phyloP scores from a whole-genome alignment of 2,329 filamentous ascomycete genomes.

The Colletotrichum lentis region DNA sequence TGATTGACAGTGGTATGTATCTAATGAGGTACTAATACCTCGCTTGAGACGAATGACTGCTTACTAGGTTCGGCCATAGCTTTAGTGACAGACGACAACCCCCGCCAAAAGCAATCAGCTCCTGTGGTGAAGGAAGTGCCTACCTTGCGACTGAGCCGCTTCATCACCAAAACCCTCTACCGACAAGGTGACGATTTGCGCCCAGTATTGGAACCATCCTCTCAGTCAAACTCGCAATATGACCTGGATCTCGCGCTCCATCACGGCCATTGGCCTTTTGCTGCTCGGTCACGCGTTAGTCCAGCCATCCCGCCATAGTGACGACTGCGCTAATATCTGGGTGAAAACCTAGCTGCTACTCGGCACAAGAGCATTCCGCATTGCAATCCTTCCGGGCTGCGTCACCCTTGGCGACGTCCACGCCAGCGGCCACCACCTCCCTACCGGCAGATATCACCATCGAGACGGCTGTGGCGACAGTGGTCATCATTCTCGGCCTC shows the following conservation, averaged over 20 bases:
- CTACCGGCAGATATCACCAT: constrained; percentile 87
- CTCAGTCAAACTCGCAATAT: constrained; percentile 54
- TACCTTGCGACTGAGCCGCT: neutral
- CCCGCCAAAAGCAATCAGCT: neutral
- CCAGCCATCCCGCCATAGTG: neutral
- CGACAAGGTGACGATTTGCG: neutral
- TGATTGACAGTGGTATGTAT: no score
- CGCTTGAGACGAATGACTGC: no score
- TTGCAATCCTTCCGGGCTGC: constrained; percentile 68
- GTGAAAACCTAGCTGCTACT: constrained; percentile 78
- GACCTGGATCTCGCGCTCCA: constrained; percentile 74
- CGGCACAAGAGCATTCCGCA: constrained; percentile 88
- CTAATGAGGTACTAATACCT: fast-evolving
- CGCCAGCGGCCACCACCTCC: constrained; percentile 56
- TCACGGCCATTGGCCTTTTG: constrained; percentile 78
- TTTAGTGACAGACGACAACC: neutral
- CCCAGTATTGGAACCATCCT: neutral
- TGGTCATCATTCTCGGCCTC: constrained; percentile 83
- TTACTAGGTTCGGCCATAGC: no score
- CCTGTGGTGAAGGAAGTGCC: no score
- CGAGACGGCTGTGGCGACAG: constrained; percentile 82
- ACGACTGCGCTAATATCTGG: constrained; percentile 1
- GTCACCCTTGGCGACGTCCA: constrained; percentile 47
- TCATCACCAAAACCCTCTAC: neutral
- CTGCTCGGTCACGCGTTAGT: constrained; percentile 88